Evolutionary conservation across 164 flowering plant genomes (phyloP).

Genomic region (Stephania japonica): DNA sequence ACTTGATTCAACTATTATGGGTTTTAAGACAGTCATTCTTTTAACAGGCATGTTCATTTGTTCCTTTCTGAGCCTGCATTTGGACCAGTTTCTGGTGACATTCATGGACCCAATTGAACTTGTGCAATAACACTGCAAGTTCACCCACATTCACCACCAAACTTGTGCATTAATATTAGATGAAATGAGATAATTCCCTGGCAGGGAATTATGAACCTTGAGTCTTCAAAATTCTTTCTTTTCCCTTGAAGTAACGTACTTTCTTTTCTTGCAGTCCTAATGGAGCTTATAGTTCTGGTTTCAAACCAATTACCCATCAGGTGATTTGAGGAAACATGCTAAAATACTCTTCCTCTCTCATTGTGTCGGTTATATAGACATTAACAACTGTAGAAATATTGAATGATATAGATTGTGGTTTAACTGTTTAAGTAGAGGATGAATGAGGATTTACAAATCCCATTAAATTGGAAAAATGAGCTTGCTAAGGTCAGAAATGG

Average conservation of each 20-base stretch:
- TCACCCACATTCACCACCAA: too few relatives aligned
- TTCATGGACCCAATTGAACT: too few relatives aligned
- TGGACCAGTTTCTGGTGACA: too few relatives aligned
- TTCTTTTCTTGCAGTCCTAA: constrained; percentile 66
- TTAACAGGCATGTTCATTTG: too few relatives aligned
- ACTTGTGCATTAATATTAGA: neutral
- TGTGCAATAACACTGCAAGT: too few relatives aligned
- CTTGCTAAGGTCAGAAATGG: too few relatives aligned
- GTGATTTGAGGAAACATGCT: constrained; percentile 65
- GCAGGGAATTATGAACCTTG: neutral
- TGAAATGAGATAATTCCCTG: neutral
- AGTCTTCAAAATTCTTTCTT: neutral
- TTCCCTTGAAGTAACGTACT: neutral
- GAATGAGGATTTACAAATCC: neutral
- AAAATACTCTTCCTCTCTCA: constrained; percentile 15
- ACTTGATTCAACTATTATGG: too few relatives aligned
- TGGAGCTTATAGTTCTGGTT: too few relatives aligned
- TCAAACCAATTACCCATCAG: constrained; percentile 95
- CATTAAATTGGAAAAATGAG: too few relatives aligned
- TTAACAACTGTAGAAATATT: neutral
- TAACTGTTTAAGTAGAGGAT: neutral
- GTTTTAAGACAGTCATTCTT: too few relatives aligned
- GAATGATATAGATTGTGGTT: too few relatives aligned
- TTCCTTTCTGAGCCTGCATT: too few relatives aligned
- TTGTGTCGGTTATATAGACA: constrained; percentile 9